Conservation (phyloP, 1,284 basidiomycete species). For the Cerrena zonata region DNA sequence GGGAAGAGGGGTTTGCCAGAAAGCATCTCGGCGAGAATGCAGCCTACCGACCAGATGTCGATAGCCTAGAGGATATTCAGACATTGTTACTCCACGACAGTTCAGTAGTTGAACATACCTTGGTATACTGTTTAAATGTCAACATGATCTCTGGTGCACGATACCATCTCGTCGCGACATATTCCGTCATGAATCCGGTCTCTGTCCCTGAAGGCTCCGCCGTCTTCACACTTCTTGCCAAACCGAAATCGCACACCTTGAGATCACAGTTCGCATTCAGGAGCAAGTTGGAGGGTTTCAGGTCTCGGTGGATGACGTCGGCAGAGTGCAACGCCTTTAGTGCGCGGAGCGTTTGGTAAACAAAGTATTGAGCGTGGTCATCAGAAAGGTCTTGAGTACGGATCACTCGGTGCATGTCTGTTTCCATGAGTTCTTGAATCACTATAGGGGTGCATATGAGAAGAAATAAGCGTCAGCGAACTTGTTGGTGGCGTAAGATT, state of each 20-base stretch:
- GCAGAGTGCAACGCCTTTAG: conserved; percentile 92
- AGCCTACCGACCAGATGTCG: conserved; percentile 91
- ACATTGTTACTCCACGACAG: not conserved
- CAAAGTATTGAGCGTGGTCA: conserved; percentile 76
- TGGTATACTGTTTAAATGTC: conserved; percentile 90
- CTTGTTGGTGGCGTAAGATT: not conserved
- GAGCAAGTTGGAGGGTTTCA: conserved; percentile 93
- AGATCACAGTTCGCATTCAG: conserved; percentile 95
- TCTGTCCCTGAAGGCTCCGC: conserved; percentile 46
- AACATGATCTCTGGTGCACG: conserved; percentile 93
- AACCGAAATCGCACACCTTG: conserved; percentile 89
- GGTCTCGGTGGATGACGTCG: conserved; percentile 90
- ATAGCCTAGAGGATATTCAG: conserved; percentile 46
- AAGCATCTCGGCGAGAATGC: conserved; percentile 91
- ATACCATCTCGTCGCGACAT: conserved; percentile 91
- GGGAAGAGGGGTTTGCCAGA: conserved; percentile 87
- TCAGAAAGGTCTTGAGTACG: conserved; percentile 76
- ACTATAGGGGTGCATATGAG: too few species aligned
- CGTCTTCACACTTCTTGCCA: conserved; percentile 59
- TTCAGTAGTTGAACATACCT: conserved; percentile 19
- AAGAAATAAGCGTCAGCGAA: not conserved
- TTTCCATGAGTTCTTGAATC: conserved; percentile 77
- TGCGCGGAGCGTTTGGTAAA: conserved; percentile 85
- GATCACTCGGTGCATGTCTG: conserved; percentile 68
- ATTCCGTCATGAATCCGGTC: conserved; percentile 91